Evolutionary conservation across 2,329 filamentous ascomycete genomes (phyloP), one percentile per base, ranked within the genome.

Genomic region (Onygenales sp.): DNA sequence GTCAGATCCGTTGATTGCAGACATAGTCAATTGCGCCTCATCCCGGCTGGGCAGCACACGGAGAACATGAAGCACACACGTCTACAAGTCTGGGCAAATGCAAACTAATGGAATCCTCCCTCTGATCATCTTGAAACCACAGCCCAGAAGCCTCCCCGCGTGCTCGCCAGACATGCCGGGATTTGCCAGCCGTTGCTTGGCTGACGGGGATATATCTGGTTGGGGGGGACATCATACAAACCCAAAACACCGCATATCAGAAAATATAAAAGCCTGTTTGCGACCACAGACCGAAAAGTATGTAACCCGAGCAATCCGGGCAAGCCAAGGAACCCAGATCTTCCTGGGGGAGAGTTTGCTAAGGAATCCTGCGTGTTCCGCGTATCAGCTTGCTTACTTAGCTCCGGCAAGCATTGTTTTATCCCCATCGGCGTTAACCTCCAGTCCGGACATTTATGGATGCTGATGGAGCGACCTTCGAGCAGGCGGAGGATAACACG

Each of bases 401-500:
- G 31, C 47, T 36, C 47, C 36, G 35, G 36, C 5, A 7, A 27
- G 10, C 27, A 35, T 17, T 6, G 38, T 36, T 31, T 32, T 43
- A 51, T 36, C 48, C 35, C 33, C 35, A 33, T 52, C 50, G 46
- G 41, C 21, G n/a, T 43, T 31, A 45, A 32, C 10, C 36, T 6
- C 31, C 21, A 43, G 5, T 32, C 36, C 36, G 21, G 21, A 27
- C 3, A 27, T 27, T 27, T 27, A 27, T 27, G 21, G 21, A 27
- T 35, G 33, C 56, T 21, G 36, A 61, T 64, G 59, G 57, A 61
- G 50, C 47, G 54, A 44, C 48, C 58, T 46, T 52, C 54, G 31
- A 64, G 61, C 56, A 57, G 55, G 36, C 51, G 54, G 52, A 57
- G 55, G 43, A 57, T 49, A 27, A 27, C 21, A 41, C 36, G 47